phyloP scores from a whole-genome alignment of 2,329 filamentous ascomycete species.

The Aspergillus puulaauensis region DNA sequence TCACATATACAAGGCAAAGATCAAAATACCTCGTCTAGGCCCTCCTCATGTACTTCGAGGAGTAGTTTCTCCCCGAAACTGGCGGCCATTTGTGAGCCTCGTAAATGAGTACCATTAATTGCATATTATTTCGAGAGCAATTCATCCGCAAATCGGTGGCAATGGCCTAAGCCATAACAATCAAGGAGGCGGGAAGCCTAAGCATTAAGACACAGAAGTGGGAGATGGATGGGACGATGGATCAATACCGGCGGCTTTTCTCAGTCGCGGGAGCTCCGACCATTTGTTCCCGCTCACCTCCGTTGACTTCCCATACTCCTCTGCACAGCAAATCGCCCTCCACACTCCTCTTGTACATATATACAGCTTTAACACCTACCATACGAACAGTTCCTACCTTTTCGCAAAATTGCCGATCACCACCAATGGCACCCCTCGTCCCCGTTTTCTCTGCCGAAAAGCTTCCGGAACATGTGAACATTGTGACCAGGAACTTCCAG shows the following conservation, averaged over 20 bases:
- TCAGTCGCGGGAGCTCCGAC: background rate
- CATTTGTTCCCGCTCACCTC: background rate
- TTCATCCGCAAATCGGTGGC: background rate
- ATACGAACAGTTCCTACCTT: background rate
- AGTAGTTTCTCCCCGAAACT: conserved; percentile 55
- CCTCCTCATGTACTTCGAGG: conserved; percentile 49
- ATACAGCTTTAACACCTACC: background rate
- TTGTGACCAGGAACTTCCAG: conserved; percentile 43
- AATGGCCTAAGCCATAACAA: background rate
- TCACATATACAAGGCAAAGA: background rate
- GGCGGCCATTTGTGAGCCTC: conserved; percentile 26
- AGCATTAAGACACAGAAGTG: background rate
- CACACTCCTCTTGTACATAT: background rate
- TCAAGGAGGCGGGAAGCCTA: background rate
- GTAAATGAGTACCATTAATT: background rate
- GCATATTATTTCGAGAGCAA: background rate
- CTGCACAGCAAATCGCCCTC: background rate
- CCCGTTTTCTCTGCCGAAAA: conserved; percentile 53
- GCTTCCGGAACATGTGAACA: conserved; percentile 54
- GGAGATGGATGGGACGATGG: background rate
- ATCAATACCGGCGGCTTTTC: background rate
- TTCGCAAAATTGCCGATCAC: background rate
- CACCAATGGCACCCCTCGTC: conserved; percentile 56
- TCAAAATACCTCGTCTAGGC: conserved; percentile 49
- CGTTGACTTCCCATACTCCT: background rate